A percentile compares a stretch with the other conserved stretches of the same genome.
These are phyloP conservation scores for Leishmania mexicana DNA, from an alignment of 208 protist genomes.

Conservation along the genomic window DNA sequence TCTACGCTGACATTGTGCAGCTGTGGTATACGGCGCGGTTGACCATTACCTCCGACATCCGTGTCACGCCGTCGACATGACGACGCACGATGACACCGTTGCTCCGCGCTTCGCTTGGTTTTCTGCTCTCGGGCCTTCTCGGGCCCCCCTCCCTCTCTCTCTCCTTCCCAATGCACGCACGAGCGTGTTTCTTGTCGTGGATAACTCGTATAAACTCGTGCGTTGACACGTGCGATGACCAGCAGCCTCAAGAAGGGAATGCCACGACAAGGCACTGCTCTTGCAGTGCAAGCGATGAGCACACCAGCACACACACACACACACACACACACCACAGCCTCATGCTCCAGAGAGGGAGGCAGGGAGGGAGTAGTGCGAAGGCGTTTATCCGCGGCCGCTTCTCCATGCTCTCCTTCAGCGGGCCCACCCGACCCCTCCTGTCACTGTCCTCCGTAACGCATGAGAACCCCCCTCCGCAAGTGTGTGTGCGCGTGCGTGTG, in stretches of 20 bases:
- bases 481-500: background rate
- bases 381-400: background rate
- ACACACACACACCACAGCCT: background rate
- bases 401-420: background rate
- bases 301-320: background rate
- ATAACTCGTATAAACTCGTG: background rate
- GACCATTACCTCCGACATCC: constrained; percentile 76
- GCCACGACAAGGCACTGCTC: background rate
- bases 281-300: background rate
- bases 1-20: constrained; percentile 59
- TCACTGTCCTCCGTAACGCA: background rate
- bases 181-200: background rate
- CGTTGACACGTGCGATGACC: background rate
- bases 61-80: constrained; percentile 50
- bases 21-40: constrained; percentile 68
- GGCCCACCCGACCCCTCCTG: background rate
- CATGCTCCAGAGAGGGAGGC: background rate
- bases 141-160: background rate
- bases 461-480: background rate
- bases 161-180: background rate
- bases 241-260: background rate
- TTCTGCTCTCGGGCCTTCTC: constrained; percentile 14
- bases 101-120: background rate
- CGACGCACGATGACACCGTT: background rate
- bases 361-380: background rate